These are phyloP conservation scores for Penicillium bialowiezense DNA, from an alignment of 495 filamentous ascomycete genomes.

Conservation along the genomic window DNA sequence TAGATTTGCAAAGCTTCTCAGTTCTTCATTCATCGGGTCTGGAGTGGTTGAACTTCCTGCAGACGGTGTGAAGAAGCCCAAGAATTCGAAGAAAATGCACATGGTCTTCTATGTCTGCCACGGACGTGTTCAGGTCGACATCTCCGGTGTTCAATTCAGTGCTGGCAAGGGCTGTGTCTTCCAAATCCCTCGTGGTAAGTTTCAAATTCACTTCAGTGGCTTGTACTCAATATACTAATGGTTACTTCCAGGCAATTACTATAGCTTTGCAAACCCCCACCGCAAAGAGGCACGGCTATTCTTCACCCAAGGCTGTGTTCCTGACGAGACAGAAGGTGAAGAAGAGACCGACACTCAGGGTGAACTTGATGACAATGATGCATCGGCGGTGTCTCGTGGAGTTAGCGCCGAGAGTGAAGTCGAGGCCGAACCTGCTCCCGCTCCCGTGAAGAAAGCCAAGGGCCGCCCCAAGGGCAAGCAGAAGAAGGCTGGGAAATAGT, in stretches of 20 bases:
- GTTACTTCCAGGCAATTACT: constrained; percentile 66
- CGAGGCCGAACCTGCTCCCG: constrained; percentile 16
- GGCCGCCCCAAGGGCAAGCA: constrained; percentile 43
- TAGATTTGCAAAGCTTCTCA: constrained; percentile 82
- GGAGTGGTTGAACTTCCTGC: constrained; percentile 87
- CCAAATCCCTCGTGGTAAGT: constrained; percentile 90
- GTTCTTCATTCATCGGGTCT: constrained; percentile 77
- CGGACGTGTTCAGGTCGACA: constrained; percentile 74
- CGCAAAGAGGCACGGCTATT: constrained; percentile 68
- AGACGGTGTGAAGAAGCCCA: constrained; percentile 75
- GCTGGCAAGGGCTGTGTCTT: constrained; percentile 85
- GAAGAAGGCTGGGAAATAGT: constrained; percentile 32
- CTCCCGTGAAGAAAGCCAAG: constrained; percentile 21
- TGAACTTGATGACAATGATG: constrained; percentile 1
- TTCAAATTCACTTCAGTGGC: not conserved
- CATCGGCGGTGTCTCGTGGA: constrained; percentile 22
- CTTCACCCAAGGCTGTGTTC: constrained; percentile 77
- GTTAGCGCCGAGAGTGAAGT: constrained; percentile 29
- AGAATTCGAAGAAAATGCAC: constrained; percentile 91
- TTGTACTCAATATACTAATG: not conserved
- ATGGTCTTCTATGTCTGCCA: constrained; percentile 88
- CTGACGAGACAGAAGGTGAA: constrained; percentile 26
- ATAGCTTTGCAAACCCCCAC: constrained; percentile 74
- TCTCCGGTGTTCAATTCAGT: constrained; percentile 70
- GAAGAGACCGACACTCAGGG: not conserved